Evolutionary conservation across 805 yeast species (phyloP), one percentile per base, ranked within the genome.

Genomic region (Saturnispora quitensis): DNA sequence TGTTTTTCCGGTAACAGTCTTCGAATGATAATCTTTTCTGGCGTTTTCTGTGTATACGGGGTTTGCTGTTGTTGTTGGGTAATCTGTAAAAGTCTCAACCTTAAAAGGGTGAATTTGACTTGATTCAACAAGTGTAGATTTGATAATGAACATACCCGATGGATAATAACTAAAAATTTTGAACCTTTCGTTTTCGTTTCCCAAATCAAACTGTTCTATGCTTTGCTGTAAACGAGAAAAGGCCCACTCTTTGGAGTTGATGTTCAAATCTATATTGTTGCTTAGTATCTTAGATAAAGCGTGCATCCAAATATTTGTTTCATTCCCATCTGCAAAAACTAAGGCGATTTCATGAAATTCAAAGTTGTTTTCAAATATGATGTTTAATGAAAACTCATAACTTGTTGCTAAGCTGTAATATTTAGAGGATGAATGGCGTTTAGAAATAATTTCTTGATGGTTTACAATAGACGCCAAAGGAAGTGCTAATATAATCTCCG

Each of bases 321-420:
- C 85, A 2, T 50, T 25, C 4, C 53, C 49, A 42, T 65, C 60
- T 0, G 65, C 54, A 13, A 70, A 64, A 4, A 72, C 49, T 9
- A 76, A 58, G 25, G 76, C 56, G 1, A 80, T 43, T 60, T 81
- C 86, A 59, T 68, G 74, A 1, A 73, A 62, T 40, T 66, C 63
- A 50, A 58, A 69, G 10, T 66, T 58, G 38, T 70, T 55, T 58
- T 78, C 84, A 63, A 78, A 78, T 4, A 68, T 57, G 1, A 81
- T 31, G 55, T 79, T 80, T 46, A 78, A 63, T 9, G 63, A 53
- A 45, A 60, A 53, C 0, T 67, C 62, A 55, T 65, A 66, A 2
- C 53, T 57, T 0, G 76, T 63, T 48, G 54, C 59, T 8, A 68
- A 18, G 59, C 62, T 51, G 51, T n/a, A 60, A 40, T 9, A 73